Percentiles rank a stretch among this genome's conserved stretches.
phyloP scores from a whole-genome alignment of 768 basidiomycete species.

The Tricholoma saponaceum region DNA sequence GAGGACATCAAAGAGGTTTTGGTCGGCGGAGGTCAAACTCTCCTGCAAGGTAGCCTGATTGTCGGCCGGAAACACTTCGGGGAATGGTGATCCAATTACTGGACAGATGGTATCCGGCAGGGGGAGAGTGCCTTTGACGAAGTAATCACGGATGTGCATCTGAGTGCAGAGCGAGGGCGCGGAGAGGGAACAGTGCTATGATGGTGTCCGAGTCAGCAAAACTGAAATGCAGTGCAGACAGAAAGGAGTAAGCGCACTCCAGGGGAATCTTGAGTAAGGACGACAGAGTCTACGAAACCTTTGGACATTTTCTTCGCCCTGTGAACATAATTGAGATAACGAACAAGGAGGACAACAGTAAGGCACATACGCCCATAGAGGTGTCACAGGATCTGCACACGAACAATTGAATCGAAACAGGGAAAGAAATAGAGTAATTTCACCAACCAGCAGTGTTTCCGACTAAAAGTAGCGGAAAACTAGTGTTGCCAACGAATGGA shows the following conservation, averaged over 20 bases:
- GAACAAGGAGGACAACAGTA: background rate
- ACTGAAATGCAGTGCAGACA: background rate
- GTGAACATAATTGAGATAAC: background rate
- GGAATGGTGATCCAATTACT: conserved; percentile 24
- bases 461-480: conserved; percentile 26
- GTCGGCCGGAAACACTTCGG: background rate
- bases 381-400: conserved; percentile 21
- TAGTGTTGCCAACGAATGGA: conserved; percentile 25
- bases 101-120: conserved; percentile 35
- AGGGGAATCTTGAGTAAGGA: conserved; percentile 37
- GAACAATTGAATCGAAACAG: background rate
- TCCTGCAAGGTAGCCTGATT: background rate
- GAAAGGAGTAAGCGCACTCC: conserved; percentile 26
- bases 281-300: conserved; percentile 33
- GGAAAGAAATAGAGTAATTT: background rate
- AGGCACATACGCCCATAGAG: conserved; percentile 17
- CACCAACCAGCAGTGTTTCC: conserved; percentile 21
- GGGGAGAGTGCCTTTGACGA: conserved; percentile 37
- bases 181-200: conserved; percentile 21
- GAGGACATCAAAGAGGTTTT: background rate
- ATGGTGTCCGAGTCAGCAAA: background rate
- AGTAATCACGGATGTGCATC: conserved; percentile 33
- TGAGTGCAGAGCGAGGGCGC: conserved; percentile 23
- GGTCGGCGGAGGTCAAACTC: background rate
- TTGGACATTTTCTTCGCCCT: conserved; percentile 37